Percentiles rank a stretch among this genome's conserved stretches.
These are phyloP conservation scores for Firmiana major DNA, from an alignment of 345 rosid genomes.

Conservation along the genomic window DNA sequence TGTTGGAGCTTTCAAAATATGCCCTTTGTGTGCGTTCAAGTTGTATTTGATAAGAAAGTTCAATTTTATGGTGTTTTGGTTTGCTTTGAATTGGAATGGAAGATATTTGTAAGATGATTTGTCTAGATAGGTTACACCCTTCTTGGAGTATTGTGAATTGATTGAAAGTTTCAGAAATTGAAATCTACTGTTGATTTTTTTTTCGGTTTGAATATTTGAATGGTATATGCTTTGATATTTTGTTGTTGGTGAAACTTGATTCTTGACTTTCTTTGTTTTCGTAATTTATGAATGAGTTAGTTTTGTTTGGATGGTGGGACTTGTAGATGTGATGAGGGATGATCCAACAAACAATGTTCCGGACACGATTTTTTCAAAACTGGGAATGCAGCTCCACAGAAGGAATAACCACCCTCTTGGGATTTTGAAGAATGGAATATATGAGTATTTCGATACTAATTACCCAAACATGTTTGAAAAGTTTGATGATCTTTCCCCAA, in stretches of 20 bases:
- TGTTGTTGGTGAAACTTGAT: neutral
- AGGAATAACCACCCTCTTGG: conserved; percentile 82
- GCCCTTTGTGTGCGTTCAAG: neutral
- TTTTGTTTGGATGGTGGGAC: conserved; percentile 18
- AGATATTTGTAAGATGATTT: neutral
- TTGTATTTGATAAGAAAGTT: neutral
- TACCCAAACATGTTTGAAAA: conserved; percentile 59
- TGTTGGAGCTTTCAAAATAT: neutral
- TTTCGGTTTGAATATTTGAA: neutral
- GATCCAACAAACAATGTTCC: conserved; percentile 95
- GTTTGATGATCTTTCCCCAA: conserved; percentile 84
- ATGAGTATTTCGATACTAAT: conserved; percentile 75
- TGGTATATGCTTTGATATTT: neutral
- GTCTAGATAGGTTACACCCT: neutral
- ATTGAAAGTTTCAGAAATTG: neutral
- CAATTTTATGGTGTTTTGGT: neutral
- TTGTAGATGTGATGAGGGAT: conserved; percentile 85
- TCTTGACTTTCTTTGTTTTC: neutral
- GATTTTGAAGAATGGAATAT: conserved; percentile 79
- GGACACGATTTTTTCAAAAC: conserved; percentile 73
- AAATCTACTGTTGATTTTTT: neutral
- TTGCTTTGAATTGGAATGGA: neutral
- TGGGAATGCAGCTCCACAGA: conserved; percentile 84
- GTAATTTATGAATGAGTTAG: neutral
- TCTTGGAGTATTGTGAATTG: neutral